Percentiles rank a stretch among this genome's conserved stretches.
phyloP scores from a whole-genome alignment of 2,329 filamentous ascomycete species.

The Celoporthe dispersa region DNA sequence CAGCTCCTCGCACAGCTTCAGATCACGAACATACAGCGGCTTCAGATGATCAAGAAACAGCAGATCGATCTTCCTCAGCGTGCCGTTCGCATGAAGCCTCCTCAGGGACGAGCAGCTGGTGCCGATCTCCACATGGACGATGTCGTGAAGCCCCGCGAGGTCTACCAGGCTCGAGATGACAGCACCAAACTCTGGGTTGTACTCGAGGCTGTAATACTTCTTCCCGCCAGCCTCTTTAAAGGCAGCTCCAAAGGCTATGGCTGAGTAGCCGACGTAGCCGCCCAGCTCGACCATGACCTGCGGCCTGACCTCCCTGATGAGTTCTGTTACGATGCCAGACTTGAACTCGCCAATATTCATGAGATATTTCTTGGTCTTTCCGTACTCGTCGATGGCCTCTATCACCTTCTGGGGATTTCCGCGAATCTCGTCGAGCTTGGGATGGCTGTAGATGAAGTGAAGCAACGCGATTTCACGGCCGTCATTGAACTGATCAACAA shows the following conservation, averaged over 20 bases:
- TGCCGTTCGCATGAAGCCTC: slow-evolving; percentile 58
- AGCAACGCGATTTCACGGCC: slow-evolving; percentile 76
- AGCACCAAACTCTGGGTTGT: slow-evolving; percentile 73
- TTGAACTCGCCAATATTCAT: slow-evolving; percentile 84
- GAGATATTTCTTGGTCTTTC: slow-evolving; percentile 65
- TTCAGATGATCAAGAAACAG: slow-evolving; percentile 85
- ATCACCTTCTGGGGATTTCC: slow-evolving; percentile 68
- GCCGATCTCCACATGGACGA: slow-evolving; percentile 73
- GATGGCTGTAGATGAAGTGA: slow-evolving; percentile 67
- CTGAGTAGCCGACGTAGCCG: slow-evolving; percentile 82
- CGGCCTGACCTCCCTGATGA: slow-evolving; percentile 66
- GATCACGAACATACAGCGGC: slow-evolving; percentile 72
- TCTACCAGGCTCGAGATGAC: slow-evolving; percentile 72
- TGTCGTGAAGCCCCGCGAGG: slow-evolving; percentile 71
- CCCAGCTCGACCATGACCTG: slow-evolving; percentile 67
- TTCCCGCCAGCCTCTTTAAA: slow-evolving; percentile 65
- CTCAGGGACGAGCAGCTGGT: slow-evolving; percentile 68
- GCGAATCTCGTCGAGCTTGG: slow-evolving; percentile 65
- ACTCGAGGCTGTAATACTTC: slow-evolving; percentile 73
- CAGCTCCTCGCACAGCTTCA: slow-evolving; percentile 77
- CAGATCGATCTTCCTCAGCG: slow-evolving; percentile 66
- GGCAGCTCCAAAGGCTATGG: slow-evolving; percentile 73
- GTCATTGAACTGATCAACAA: slow-evolving; percentile 65
- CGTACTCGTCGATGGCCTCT: slow-evolving; percentile 70
- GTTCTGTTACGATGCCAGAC: slow-evolving; percentile 68